Evolutionary conservation across 768 basidiomycete genomes (phyloP).

Genomic region (Lentinus tigrinus): DNA sequence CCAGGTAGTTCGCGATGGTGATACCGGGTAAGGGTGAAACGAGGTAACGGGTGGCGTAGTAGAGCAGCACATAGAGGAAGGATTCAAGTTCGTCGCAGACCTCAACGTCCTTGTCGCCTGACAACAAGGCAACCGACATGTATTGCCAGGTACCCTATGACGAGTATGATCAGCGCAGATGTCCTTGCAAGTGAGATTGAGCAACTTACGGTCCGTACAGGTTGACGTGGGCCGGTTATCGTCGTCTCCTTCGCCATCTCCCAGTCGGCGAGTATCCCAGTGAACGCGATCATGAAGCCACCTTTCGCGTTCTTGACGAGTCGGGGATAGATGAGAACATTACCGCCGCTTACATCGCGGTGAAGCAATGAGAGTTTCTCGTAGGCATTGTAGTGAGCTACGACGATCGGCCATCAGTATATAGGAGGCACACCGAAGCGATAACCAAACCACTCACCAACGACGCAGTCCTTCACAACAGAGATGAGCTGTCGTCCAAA

Average conservation of each 20-base stretch:
- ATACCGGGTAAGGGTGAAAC: background rate
- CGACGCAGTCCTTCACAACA: background rate
- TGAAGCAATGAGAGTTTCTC: background rate
- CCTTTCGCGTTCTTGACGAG: background rate
- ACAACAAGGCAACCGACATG: background rate
- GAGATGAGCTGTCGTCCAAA: background rate
- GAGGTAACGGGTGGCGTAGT: background rate
- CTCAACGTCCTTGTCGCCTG: background rate
- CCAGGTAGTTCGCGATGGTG: background rate
- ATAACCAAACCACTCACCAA: background rate
- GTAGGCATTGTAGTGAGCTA: background rate
- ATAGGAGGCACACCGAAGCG: too few species aligned
- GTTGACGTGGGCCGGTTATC: background rate
- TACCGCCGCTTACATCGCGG: background rate
- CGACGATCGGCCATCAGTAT: background rate
- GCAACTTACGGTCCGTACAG: background rate
- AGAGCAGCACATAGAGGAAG: constrained; percentile 3
- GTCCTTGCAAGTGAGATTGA: too few species aligned
- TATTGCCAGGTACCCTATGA: background rate
- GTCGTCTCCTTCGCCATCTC: background rate
- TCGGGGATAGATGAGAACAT: background rate
- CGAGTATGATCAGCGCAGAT: too few species aligned
- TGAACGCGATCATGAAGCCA: background rate
- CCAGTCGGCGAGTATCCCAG: background rate
- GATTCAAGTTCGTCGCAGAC: constrained; percentile 5